Conservation (phyloP, 768 basidiomycete species). For the Thelephora aurantiotincta region DNA sequence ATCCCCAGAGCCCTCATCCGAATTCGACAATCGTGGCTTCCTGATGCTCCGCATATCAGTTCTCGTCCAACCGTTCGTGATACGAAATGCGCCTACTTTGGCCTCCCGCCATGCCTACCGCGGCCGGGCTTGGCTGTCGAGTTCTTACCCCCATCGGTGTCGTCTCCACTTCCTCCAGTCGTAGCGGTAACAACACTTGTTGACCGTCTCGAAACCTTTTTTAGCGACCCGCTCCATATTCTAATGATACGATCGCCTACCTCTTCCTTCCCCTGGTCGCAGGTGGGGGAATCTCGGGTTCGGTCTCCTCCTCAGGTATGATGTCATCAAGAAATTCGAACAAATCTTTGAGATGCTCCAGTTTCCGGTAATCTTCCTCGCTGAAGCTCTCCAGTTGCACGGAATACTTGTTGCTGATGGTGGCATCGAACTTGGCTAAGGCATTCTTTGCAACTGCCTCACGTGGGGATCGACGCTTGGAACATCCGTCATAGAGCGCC, state of each 20-base stretch:
- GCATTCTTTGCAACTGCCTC: constrained; percentile 55
- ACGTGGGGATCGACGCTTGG: constrained; percentile 41
- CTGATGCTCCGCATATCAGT: constrained; percentile 18
- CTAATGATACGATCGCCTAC: constrained; percentile 20
- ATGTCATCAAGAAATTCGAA: constrained; percentile 66
- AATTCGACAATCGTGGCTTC: constrained; percentile 39
- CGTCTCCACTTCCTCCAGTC: constrained; percentile 22
- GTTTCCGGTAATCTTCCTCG: constrained; percentile 54
- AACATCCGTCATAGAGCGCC: constrained; percentile 3
- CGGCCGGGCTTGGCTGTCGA: constrained; percentile 7
- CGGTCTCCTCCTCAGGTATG: constrained; percentile 51
- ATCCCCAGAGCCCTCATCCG: constrained; percentile 32
- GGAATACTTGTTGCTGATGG: constrained; percentile 58
- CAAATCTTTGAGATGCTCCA: constrained; percentile 45
- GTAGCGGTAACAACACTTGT: constrained; percentile 36
- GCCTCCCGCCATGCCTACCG: constrained; percentile 10
- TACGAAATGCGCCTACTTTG: constrained; percentile 20
- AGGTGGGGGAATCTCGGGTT: constrained; percentile 24
- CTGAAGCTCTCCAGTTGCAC: constrained; percentile 57
- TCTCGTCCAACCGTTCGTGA: constrained; percentile 20
- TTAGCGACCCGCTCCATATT: background rate
- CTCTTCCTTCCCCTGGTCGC: constrained; percentile 32
- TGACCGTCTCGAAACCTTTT: constrained; percentile 32
- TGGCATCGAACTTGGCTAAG: constrained; percentile 51
- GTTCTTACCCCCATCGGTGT: constrained; percentile 9